These are phyloP conservation scores for Biscogniauxia mediterranea DNA, from an alignment of 2,329 filamentous ascomycete genomes.

Conservation along the genomic window DNA sequence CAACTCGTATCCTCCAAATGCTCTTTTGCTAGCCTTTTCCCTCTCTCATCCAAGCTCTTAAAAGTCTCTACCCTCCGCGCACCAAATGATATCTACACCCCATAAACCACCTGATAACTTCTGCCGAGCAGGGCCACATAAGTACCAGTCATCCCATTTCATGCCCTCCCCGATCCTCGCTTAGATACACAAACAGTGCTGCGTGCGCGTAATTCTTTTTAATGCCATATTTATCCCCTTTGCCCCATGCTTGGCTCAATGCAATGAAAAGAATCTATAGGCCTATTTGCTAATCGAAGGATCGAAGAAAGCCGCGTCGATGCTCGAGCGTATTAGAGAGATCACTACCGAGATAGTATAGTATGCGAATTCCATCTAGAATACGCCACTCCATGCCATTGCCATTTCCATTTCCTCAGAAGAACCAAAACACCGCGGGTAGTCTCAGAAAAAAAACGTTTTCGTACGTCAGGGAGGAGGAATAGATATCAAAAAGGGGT, in stretches of 20 bases:
- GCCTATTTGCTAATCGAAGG: neutral
- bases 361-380: slow-evolving; percentile 8
- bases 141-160: neutral
- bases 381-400: slow-evolving; percentile 19
- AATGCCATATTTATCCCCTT: neutral
- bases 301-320: neutral
- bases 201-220: neutral
- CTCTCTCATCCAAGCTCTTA: neutral
- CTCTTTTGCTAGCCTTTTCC: neutral
- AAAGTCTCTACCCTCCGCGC: neutral
- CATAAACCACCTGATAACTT: neutral
- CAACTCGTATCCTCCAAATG: neutral
- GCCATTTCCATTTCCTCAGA: slow-evolving; percentile 16
- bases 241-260: neutral
- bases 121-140: neutral
- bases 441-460: slow-evolving; percentile 5
- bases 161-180: neutral
- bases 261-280: neutral
- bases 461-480: slow-evolving; percentile 5
- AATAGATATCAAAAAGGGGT: slow-evolving; percentile 19
- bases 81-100: neutral
- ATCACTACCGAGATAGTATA: neutral
- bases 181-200: neutral
- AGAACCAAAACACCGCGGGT: slow-evolving; percentile 12
- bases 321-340: neutral